Conservation (phyloP, 139 green algal genomes). For the Nannochloris sp. region DNA sequence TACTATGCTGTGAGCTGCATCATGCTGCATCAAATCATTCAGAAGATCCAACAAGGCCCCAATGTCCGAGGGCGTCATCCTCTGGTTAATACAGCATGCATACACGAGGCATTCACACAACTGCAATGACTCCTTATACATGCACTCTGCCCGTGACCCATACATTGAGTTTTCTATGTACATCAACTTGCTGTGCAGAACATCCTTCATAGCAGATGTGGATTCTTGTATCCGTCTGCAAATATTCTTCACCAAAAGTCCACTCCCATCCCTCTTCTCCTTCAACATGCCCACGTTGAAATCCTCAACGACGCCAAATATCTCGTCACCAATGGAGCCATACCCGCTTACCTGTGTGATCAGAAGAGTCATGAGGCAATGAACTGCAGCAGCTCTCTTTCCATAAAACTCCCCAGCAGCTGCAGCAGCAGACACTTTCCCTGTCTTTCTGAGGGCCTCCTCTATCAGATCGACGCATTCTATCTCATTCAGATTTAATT, state of each 20-base stretch:
- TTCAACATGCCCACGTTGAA: constrained; percentile 40
- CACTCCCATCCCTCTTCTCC: constrained; percentile 6
- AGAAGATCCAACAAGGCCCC: constrained; percentile 40
- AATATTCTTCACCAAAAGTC: constrained; percentile 34
- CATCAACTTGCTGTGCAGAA: constrained; percentile 26
- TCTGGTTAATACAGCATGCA: constrained; percentile 34
- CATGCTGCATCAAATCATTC: constrained; percentile 20
- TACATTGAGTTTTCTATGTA: background rate
- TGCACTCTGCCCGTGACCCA: no score
- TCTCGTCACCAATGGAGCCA: background rate
- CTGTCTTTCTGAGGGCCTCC: constrained; percentile 35
- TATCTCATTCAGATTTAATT: constrained; percentile 58
- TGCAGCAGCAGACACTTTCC: constrained; percentile 35
- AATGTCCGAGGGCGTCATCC: constrained; percentile 28
- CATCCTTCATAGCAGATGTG: constrained; percentile 15
- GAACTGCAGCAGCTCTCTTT: constrained; percentile 40
- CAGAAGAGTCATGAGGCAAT: constrained; percentile 41
- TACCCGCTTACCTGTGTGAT: constrained; percentile 14
- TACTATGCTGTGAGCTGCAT: constrained; percentile 2
- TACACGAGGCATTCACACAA: constrained; percentile 57
- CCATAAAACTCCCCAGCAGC: constrained; percentile 49
- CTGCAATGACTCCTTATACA: background rate
- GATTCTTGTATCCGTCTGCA: constrained; percentile 31
- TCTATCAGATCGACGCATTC: constrained; percentile 47
- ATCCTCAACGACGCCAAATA: constrained; percentile 6